Base-by-base conservation (phyloP, 208 protist genomes). In the Phytomonas sp. region DNA sequence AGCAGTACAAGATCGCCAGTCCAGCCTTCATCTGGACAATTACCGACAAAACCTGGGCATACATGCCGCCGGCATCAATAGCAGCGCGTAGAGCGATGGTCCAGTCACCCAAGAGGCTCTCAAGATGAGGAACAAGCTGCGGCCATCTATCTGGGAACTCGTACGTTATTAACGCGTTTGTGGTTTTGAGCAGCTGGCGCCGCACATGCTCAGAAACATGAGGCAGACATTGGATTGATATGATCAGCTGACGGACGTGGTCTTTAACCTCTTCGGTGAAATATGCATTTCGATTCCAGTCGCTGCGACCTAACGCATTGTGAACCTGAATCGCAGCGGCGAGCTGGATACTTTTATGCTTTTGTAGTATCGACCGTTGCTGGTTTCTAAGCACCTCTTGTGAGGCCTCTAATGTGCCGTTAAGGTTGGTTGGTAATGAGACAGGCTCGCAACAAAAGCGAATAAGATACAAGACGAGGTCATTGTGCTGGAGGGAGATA, bases 131-230 rank as follows among this genome's bases (percentile, higher is more conserved):
- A 68, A 96, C 77, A 30, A 93, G 70, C 29, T 74, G 77, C 11
- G 81, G 77, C 88, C 91, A 96, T 30, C 68, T 71, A 11, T 77
- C 36, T 4, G 86, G 85, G 62, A 83, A 96, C 75, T 96, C 91
- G 66, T 90, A 87, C 17, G 37, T 56, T 60, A 94, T 81, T 34
- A 96, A 61, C n/a, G 91, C 81, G 31, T 73, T 77, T 36, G 79
- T 85, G 2, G 91, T 72, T 31, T 79, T 78, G 31, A 92, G 79
- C 66, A 96, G 71, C 78, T 94, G 87, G 0, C 86, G 84, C 2
- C 91, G 88, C 31, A 96, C 74, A 1, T 60, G 68, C 70, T 92
- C 88, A 15, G 75, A 70, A 15, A 96, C 84, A 68, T 91, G 84
- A 26, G 84, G 76, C 23, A 73, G 73, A 51, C 88, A 93, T 67